Base-by-base conservation (phyloP, 2,329 filamentous ascomycete species). In the Claviceps monticola region DNA sequence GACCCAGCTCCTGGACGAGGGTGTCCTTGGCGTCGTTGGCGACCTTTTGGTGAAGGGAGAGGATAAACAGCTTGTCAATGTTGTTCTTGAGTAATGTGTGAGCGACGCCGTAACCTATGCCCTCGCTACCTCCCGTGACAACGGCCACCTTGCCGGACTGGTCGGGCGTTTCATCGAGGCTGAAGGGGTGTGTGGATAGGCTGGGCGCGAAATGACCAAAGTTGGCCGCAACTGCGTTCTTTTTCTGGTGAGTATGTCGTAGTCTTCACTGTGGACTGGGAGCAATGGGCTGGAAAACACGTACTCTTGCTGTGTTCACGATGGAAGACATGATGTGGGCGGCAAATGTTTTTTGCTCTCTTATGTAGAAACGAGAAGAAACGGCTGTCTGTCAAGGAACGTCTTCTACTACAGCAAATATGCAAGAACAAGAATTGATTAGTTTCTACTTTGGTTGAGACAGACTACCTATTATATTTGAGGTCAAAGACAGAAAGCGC, bases 101-200 rank as follows among this genome's bases (percentile, higher is more conserved):
- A 16, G 46, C 21, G 46, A 48, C 46, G 14, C 46, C 46, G 19
- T 48, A 48, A 8, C 46, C 46, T 16, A 48, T 23, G 19, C 46
- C 46, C 21, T 48, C 26, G 34, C 46, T 48, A 4, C 46, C 46
- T 7, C 46, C 46, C 2, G 46, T 48, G 7, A 48, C 46, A 21
- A 48, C 34, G 19, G 46, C 46, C 17, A 48, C 46, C 21, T 48
- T 48, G 46, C 46, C 46, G 34, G 46, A 23, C 46, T 48, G 46
- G n/a, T 48, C 36, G 11, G 46, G 46, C 46, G 46, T 48, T 21
- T 48, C 46, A 21, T 48, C 46, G 19, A 48, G 46, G 34, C n/a
- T 48, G 19, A 48, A 48, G 29, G 46, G 46, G 4, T 39, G 17
- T 16, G 46, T 48, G 13, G 46, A 48, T 21, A 48, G 19, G 46